Conservation (phyloP, 2,329 filamentous ascomycete species). For the Pyricularia pennisetigena region DNA sequence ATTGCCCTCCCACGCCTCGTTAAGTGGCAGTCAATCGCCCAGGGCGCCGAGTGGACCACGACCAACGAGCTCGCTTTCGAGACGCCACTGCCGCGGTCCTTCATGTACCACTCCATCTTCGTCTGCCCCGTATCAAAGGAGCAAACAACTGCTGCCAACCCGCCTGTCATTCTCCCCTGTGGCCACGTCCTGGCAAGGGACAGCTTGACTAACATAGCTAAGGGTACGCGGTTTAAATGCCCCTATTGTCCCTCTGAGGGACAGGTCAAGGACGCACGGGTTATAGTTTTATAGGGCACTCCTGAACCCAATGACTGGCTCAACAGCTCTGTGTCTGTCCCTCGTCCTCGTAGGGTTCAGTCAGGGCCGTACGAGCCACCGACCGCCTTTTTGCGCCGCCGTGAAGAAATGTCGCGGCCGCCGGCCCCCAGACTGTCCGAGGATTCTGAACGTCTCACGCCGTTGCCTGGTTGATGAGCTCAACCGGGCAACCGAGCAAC, state of each 20-base stretch:
- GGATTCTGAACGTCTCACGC: no score
- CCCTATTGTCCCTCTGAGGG: conserved; percentile 91
- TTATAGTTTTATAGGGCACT: conserved; percentile 50
- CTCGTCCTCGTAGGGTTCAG: no score
- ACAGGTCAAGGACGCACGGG: conserved; percentile 62
- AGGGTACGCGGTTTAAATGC: conserved; percentile 80
- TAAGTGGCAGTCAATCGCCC: conserved; percentile 85
- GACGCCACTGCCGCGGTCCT: conserved; percentile 46
- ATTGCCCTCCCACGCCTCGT: conserved; percentile 83
- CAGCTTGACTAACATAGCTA: conserved; percentile 68
- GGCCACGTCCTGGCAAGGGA: conserved; percentile 89
- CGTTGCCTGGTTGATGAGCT: background rate
- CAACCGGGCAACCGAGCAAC: background rate
- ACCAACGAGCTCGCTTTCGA: conserved; percentile 81
- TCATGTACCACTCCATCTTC: conserved; percentile 89
- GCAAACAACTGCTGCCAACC: conserved; percentile 85
- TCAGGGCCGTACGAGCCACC: no score
- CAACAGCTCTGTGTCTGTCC: no score
- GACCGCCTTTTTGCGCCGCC: no score
- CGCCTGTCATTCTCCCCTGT: conserved; percentile 93
- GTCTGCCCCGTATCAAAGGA: conserved; percentile 97
- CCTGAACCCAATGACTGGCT: background rate
- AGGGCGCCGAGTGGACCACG: conserved; percentile 91
- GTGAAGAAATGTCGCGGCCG: no score
- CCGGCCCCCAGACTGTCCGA: no score